phyloP scores from a whole-genome alignment of 495 filamentous ascomycete genomes.

The Endocarpon pusillum region DNA sequence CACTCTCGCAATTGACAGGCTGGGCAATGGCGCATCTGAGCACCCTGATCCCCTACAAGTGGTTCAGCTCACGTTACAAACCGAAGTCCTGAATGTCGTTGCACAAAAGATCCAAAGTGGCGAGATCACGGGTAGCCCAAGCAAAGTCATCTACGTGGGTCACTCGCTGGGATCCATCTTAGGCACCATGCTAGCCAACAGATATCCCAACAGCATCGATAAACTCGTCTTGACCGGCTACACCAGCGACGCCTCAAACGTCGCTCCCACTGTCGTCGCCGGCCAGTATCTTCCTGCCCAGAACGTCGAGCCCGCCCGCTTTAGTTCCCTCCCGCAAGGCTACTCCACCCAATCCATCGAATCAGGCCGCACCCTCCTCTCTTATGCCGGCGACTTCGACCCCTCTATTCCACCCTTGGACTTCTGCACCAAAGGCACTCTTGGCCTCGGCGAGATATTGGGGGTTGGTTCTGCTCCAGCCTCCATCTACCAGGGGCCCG shows the following conservation, averaged over 20 bases:
- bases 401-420: background rate
- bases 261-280: background rate
- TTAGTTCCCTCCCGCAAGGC: background rate
- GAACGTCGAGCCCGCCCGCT: background rate
- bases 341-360: background rate
- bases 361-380: background rate
- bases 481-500: background rate
- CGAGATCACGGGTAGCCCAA: conserved; percentile 17
- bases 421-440: background rate
- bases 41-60: conserved; percentile 35
- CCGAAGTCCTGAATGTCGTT: conserved; percentile 30
- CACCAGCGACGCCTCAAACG: background rate
- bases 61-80: conserved; percentile 34
- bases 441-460: background rate
- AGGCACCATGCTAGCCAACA: conserved; percentile 24
- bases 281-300: background rate
- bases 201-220: conserved; percentile 34
- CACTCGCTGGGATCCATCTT: conserved; percentile 27
- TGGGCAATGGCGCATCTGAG: conserved; percentile 38
- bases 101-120: conserved; percentile 30
- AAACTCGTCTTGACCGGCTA: conserved; percentile 42
- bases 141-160: conserved; percentile 39
- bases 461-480: background rate
- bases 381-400: background rate
- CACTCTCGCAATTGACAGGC: conserved; percentile 38